Evolutionary conservation across 768 basidiomycete genomes (phyloP).

Genomic region (Kwoniella mangroviensis): DNA sequence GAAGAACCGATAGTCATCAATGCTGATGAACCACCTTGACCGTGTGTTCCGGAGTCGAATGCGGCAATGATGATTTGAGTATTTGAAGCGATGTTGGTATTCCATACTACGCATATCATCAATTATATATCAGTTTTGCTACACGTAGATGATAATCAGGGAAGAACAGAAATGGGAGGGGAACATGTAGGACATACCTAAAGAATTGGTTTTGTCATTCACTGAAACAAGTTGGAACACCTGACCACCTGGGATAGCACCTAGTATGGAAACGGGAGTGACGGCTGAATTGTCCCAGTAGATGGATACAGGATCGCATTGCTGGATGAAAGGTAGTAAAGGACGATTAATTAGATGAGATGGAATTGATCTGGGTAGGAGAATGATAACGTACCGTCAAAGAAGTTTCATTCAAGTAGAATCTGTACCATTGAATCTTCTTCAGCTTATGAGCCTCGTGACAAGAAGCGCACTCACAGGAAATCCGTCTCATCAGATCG

Average conservation of each 20-base stretch:
- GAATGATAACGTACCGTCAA: conserved; percentile 33
- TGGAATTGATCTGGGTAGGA: neutral
- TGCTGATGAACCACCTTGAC: conserved; percentile 68
- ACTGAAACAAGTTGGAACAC: conserved; percentile 61
- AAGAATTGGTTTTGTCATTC: conserved; percentile 54
- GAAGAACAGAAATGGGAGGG: neutral
- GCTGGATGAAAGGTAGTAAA: conserved; percentile 14
- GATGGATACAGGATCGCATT: conserved; percentile 43
- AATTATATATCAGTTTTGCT: neutral
- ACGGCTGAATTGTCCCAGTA: conserved; percentile 48
- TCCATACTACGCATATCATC: conserved; percentile 63
- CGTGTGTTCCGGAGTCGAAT: conserved; percentile 35
- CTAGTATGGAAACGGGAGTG: conserved; percentile 59
- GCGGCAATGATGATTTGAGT: conserved; percentile 60
- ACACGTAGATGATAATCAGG: neutral
- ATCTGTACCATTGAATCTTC: conserved; percentile 29
- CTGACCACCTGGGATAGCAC: conserved; percentile 69
- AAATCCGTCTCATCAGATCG: conserved; percentile 40
- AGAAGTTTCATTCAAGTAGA: conserved; percentile 47
- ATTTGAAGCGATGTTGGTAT: conserved; percentile 65
- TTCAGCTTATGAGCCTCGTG: neutral
- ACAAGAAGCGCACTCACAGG: conserved; percentile 24
- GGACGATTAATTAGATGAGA: neutral
- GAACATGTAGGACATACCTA: conserved; percentile 22
- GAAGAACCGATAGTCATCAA: conserved; percentile 62